Base-by-base conservation (phyloP, 192 early-diverging fungal genomes). In the Backusella sp. region DNA sequence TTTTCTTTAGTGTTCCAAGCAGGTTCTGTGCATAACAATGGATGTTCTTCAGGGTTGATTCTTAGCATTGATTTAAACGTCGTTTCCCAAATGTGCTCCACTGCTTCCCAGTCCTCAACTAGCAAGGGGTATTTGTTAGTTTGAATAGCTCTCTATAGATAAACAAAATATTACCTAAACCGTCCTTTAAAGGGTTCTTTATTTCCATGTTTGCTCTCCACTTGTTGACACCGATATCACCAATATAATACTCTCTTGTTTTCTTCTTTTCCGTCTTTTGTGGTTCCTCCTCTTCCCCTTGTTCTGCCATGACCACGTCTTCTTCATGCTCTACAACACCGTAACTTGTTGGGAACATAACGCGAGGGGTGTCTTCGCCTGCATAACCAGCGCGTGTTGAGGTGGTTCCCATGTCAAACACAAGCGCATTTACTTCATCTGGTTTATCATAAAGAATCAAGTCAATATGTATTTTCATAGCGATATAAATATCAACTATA, bases 31-130 rank as follows among this genome's bases (percentile, higher is more conserved):
- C 96, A 89, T 72, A 99, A 85, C 59, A 99, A 78, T 6, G 98
- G 97, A 77, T 99, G 97, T 76, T 98, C 94, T 35, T 84, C 85
- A 23, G 96, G 87, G 53, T 93, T 84, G 26, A 92, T 87, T 21
- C 90, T 86, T 67, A 99, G 88, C 67, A 90, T 79, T 7, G 90
- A 81, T 66, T 88, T 80, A 80, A 94, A 94, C 6, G 94, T 87
- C 72, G 96, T 89, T 79, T 98, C 91, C 94, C 94, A 97, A 67
- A 99, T 90, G 53, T 93, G 86, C 82, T 98, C 96, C 75, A 92
- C 92, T 7, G 91, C 86, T 53, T 99, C 96, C 97, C 97, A 99
- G 81, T 99, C 95, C 41, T 90, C 81, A 26, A 99, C 96, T 95
- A 83, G 36, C 70, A 41, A 35, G 30, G 26, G 32, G 4, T 35